phyloP scores from a whole-genome alignment of 1,139 yeast genomes.

The Wickerhamomyces sp. region DNA sequence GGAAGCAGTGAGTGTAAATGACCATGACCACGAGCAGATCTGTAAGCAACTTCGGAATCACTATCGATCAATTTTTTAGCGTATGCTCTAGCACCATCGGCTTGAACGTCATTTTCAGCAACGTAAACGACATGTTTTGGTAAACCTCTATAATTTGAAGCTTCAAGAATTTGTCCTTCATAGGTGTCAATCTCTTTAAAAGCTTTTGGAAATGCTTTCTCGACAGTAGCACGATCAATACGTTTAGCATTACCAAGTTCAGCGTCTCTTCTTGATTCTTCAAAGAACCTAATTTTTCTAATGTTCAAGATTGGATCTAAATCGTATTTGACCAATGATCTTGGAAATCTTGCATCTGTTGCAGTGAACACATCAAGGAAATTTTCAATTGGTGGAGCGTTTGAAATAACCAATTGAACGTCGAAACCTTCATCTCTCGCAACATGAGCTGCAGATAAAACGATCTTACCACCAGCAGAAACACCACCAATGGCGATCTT shows the following conservation, averaged over 20 bases:
- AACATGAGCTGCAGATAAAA: slow-evolving; percentile 23
- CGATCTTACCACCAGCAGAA: slow-evolving; percentile 26
- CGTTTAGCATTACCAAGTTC: slow-evolving; percentile 15
- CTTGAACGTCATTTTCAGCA: slow-evolving; percentile 28
- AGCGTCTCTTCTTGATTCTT: slow-evolving; percentile 13
- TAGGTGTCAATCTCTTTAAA: slow-evolving; percentile 10
- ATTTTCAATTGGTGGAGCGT: slow-evolving; percentile 29
- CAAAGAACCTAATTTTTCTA: slow-evolving; percentile 29
- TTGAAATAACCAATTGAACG: slow-evolving; percentile 27
- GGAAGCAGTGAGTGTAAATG: slow-evolving; percentile 1
- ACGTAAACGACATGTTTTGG: slow-evolving; percentile 27
- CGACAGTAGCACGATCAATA: slow-evolving; percentile 18
- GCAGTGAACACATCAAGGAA: slow-evolving; percentile 17
- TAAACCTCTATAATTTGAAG: slow-evolving; percentile 1
- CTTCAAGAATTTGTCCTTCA: slow-evolving; percentile 1
- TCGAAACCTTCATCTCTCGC: slow-evolving; percentile 21
- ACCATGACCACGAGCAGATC: slow-evolving; percentile 3
- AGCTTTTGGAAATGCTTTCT: slow-evolving; percentile 14
- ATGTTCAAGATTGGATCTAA: slow-evolving; percentile 28
- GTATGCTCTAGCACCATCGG: slow-evolving; percentile 29
- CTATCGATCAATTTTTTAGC: slow-evolving; percentile 25
- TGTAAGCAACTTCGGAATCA: slow-evolving; percentile 19
- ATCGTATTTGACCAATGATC: slow-evolving; percentile 20
- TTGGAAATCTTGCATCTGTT: slow-evolving; percentile 24
- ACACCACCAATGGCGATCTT: slow-evolving; percentile 27